phyloP scores from a whole-genome alignment of 1,284 basidiomycete species.

The Microbotryum saponariae region DNA sequence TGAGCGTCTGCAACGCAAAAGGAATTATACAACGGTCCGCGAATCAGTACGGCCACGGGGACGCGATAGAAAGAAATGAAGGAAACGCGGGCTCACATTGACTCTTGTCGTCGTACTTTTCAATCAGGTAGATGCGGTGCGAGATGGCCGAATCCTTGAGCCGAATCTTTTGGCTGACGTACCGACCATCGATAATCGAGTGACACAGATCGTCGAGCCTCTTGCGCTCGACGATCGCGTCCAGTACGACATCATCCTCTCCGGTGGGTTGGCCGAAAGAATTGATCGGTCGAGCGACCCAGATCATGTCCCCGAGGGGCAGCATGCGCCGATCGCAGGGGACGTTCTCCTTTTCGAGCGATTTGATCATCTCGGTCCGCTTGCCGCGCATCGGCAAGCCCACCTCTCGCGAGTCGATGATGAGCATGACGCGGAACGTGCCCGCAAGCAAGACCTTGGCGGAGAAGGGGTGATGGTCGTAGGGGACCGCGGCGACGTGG shows the following conservation, averaged over 20 bases:
- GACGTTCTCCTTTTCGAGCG: slow-evolving; percentile 42
- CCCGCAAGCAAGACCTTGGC: slow-evolving; percentile 45
- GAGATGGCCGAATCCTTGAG: slow-evolving; percentile 46
- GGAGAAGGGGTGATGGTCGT: slow-evolving; percentile 38
- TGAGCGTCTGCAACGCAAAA: slow-evolving; percentile 9
- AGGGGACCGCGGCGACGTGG: slow-evolving; percentile 1
- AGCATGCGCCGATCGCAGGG: slow-evolving; percentile 47
- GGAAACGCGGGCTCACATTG: slow-evolving; percentile 29
- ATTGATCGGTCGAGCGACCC: slow-evolving; percentile 47
- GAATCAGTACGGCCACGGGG: slow-evolving; percentile 32
- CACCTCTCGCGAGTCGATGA: slow-evolving; percentile 51
- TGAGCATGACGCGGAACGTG: slow-evolving; percentile 48
- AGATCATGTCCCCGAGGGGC: slow-evolving; percentile 51
- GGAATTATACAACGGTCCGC: neutral
- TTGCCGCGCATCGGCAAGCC: slow-evolving; percentile 37
- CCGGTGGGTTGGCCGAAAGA: slow-evolving; percentile 33
- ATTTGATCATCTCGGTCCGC: slow-evolving; percentile 41
- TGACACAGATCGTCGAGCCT: slow-evolving; percentile 49
- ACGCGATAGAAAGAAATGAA: slow-evolving; percentile 39
- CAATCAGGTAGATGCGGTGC: slow-evolving; percentile 51
- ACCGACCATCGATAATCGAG: slow-evolving; percentile 51
- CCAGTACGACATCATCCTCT: slow-evolving; percentile 47
- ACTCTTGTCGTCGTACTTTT: slow-evolving; percentile 46
- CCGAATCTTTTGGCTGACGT: slow-evolving; percentile 52
- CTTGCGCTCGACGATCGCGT: slow-evolving; percentile 53